Base-by-base conservation (phyloP, 2,329 filamentous ascomycete species). In the Daldinia sp. region DNA sequence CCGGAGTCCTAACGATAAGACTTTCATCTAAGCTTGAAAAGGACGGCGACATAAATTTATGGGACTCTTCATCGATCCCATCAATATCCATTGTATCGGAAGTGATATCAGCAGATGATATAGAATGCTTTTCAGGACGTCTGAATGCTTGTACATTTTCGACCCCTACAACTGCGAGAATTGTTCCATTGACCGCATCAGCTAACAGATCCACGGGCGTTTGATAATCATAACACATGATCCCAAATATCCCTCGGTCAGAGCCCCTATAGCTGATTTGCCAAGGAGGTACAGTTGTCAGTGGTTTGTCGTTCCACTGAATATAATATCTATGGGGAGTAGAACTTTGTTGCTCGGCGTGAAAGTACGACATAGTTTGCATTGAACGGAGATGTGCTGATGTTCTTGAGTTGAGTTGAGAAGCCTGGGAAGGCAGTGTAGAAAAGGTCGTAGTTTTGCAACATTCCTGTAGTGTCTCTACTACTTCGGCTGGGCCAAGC, bases 331-430 rank as follows among this genome's bases (percentile, higher is more conserved):
- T 71, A 23, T 65, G 65, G 33, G 51, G 60, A 33, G 65, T 63
- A 54, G 55, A 35, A 46, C 71, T 57, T 53, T 30, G 60, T 42
- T 67, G 53, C 18, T 79, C 74, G 9, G 82, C 71, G 75, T 95
- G 93, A 74, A 95, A 93, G 73, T 94, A 95, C 0, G 92, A 90
- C 85, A 93, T 90, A n/a, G 86, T 88, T 72, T 94, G 91, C 90
- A 95, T 93, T 5, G 86, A 85, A 57, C 91, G 83, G 2, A 93
- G 79, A 68, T 94, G 89, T 0, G 87, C 84, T 0, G 91, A 86
- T 9, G 89, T 92, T 41, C 90, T 83, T 2, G 86, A 81, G 0
- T 83, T 83, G 44, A 83, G 82, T 44, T 88, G 86, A n/a, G 83
- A 83, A 7, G 84, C 78, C 72, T 90, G 86, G 1, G 90, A 90